Conservation (phyloP, 2,329 filamentous ascomycete genomes). For the Botryotinia convoluta region DNA sequence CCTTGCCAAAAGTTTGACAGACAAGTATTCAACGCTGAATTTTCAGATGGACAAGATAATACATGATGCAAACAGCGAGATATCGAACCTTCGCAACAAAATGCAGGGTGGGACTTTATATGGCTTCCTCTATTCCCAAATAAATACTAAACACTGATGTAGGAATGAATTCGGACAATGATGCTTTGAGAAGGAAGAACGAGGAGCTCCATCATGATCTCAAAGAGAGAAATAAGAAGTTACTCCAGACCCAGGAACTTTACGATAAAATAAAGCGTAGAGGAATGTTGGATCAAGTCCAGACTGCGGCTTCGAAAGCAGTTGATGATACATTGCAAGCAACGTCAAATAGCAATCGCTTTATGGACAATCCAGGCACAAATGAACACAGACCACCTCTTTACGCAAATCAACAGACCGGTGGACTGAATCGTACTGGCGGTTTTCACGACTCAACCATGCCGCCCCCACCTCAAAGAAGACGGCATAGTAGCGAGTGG, state of each 20-base stretch:
- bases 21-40: conserved; percentile 66
- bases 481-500: conserved; percentile 26
- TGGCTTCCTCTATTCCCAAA: background rate
- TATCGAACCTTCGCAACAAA: conserved; percentile 63
- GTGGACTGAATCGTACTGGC: conserved; percentile 7
- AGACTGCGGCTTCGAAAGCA: conserved; percentile 53
- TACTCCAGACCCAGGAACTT: conserved; percentile 65
- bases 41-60: conserved; percentile 70
- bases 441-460: conserved; percentile 17
- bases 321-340: conserved; percentile 44
- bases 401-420: conserved; percentile 25
- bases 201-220: conserved; percentile 66
- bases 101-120: conserved; percentile 52
- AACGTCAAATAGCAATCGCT: conserved; percentile 32
- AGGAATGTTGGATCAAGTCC: conserved; percentile 53
- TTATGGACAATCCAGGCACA: conserved; percentile 29
- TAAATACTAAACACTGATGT: conserved; percentile 20
- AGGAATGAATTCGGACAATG: conserved; percentile 61
- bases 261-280: conserved; percentile 60
- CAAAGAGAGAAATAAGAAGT: conserved; percentile 67
- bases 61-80: conserved; percentile 71
- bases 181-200: conserved; percentile 65
- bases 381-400: conserved; percentile 23
- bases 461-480: conserved; percentile 19
- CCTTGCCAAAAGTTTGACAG: conserved; percentile 66